Percentiles rank a stretch among this genome's conserved stretches.
Evolutionary conservation across 306 rosid genomes (phyloP).

Genomic region (Cicer arietinum): DNA sequence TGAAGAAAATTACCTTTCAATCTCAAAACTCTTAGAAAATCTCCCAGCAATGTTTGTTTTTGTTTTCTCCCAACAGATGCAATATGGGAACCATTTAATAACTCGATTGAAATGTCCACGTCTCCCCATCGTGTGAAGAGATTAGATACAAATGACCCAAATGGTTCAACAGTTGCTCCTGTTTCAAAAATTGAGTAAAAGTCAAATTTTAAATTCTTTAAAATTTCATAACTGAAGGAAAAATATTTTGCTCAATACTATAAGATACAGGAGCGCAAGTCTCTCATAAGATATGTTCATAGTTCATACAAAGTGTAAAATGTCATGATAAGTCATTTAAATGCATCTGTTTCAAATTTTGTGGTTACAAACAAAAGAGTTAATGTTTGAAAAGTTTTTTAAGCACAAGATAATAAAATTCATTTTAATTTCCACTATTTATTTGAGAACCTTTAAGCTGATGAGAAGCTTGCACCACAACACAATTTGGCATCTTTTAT

Average conservation of each 20-base stretch:
- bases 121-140: constrained; percentile 87
- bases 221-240: constrained; percentile 29
- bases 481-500: constrained; percentile 6
- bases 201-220: constrained; percentile 34
- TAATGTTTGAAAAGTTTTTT: not conserved
- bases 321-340: constrained; percentile 26
- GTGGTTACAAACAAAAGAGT: not conserved
- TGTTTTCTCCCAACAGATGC: constrained; percentile 69
- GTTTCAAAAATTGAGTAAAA: constrained; percentile 49
- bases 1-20: constrained; percentile 59
- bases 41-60: constrained; percentile 57
- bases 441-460: constrained; percentile 13
- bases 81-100: constrained; percentile 66
- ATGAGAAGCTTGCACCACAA: constrained; percentile 28
- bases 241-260: constrained; percentile 10
- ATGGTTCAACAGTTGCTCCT: constrained; percentile 97
- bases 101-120: constrained; percentile 82
- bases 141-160: constrained; percentile 86
- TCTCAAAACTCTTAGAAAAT: constrained; percentile 61
- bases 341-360: constrained; percentile 30
- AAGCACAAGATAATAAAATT: constrained; percentile 12
- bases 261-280: constrained; percentile 7
- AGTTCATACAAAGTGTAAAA: not conserved
- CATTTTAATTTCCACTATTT: constrained; percentile 36
- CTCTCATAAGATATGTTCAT: constrained; percentile 13